phyloP scores from a whole-genome alignment of 2,329 filamentous ascomycete species.

The Penicillium expansum region DNA sequence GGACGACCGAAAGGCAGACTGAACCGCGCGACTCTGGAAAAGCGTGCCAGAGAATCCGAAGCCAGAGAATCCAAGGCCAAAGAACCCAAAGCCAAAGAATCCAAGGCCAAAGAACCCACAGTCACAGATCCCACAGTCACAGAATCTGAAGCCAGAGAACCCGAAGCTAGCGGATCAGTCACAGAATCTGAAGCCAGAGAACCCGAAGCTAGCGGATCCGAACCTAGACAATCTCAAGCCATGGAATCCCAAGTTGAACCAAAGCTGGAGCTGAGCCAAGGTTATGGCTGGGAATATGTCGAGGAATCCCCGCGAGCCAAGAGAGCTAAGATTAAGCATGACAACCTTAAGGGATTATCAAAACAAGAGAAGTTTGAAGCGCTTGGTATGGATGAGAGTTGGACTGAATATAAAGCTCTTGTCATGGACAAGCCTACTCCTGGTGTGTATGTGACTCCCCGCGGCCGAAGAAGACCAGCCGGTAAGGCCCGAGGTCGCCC shows the following conservation, averaged over 20 bases:
- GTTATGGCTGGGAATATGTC: slow-evolving; percentile 8
- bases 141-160: neutral
- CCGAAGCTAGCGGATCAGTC: neutral
- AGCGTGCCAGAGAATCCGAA: neutral
- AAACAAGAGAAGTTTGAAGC: slow-evolving; percentile 41
- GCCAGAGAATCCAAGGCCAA: neutral
- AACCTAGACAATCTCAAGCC: neutral
- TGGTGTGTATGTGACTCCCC: slow-evolving; percentile 43
- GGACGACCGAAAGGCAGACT: slow-evolving; percentile 20
- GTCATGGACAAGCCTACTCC: slow-evolving; percentile 37
- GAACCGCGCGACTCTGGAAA: slow-evolving; percentile 10
- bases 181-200: neutral
- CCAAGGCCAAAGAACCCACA: too few species aligned
- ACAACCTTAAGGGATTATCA: slow-evolving; percentile 31
- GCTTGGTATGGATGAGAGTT: slow-evolving; percentile 41
- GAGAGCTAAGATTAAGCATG: slow-evolving; percentile 18
- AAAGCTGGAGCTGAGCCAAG: neutral
- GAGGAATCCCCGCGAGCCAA: slow-evolving; percentile 3
- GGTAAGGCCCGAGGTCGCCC: slow-evolving; percentile 41
- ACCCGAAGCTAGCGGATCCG: too few species aligned
- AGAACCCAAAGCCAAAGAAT: neutral
- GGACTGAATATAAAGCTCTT: slow-evolving; percentile 41
- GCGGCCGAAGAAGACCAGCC: slow-evolving; percentile 38
- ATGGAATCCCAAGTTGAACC: neutral
- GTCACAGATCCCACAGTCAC: neutral